Evolutionary conservation across 2,329 filamentous ascomycete species (phyloP), one percentile per base, ranked within the genome.

Genomic region (Rutstroemia sp.): DNA sequence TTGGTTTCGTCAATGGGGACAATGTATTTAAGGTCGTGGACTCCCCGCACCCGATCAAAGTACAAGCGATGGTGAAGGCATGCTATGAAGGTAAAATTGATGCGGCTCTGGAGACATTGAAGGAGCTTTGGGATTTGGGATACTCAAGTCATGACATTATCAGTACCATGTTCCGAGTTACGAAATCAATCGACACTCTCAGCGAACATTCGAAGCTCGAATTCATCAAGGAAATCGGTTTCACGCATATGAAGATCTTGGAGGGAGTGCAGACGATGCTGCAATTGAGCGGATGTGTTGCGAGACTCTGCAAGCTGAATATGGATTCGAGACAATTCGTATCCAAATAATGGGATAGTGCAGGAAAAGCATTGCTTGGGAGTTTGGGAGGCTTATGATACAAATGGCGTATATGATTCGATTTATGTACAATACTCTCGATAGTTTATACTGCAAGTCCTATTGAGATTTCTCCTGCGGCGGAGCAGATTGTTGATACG

Each of bases 71-170:
- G 91, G 85, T 99, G 67, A 97, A 96, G 77, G 89, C 90, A 1
- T 97, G 94, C 73, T 90, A 94, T 73, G 92, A 97, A 71, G 87
- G 88, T 53, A 91, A 92, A 64, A 81, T 99, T 21, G 92, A 96
- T 71, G 84, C 84, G 58, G 94, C 94, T 1, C 76, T 99, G 58
- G 90, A 95, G 64, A 84, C 81, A 4, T 74, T 99, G 62, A 88
- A 90, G 64, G 94, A 97, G 75, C 78, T 99, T 44, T 99, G 94
- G 92, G 84, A 87, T 59, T 76, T 97, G 58, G 94, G 94, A 14
- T 99, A 99, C 75, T 96, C 90, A n/a, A 95, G 90, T 65, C 92
- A 99, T 75, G 94, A 99, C 72, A 96, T 99, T 65, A 95, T 99
- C 72, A 95, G 88, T 74, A 99, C 92, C 60, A 99, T 99, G 94